These are phyloP conservation scores for Filobasidium uniguttulatum DNA, from an alignment of 1,284 basidiomycete genomes.

Conservation along the genomic window DNA sequence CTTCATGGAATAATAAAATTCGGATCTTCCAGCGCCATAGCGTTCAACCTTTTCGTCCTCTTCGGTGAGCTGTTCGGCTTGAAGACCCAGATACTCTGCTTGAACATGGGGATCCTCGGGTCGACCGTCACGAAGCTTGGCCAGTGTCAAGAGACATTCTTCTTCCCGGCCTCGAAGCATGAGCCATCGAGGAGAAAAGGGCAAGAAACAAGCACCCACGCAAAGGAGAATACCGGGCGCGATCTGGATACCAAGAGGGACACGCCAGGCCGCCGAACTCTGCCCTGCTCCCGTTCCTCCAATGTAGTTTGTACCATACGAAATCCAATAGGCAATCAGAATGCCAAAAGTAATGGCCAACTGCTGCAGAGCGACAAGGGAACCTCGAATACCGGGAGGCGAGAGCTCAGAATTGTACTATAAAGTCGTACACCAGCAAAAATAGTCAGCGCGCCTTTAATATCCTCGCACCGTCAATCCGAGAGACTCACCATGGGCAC, in stretches of 20 bases:
- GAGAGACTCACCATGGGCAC: slow-evolving; percentile 25
- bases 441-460: too few species aligned
- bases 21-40: slow-evolving; percentile 29
- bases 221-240: slow-evolving; percentile 57
- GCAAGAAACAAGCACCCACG: slow-evolving; percentile 36
- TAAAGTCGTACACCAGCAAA: background rate
- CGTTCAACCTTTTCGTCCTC: slow-evolving; percentile 42
- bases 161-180: slow-evolving; percentile 54
- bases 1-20: slow-evolving; percentile 20
- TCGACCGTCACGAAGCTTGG: slow-evolving; percentile 46
- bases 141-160: slow-evolving; percentile 53
- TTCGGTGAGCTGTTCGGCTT: slow-evolving; percentile 61
- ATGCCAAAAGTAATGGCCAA: slow-evolving; percentile 52
- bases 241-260: slow-evolving; percentile 61
- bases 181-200: slow-evolving; percentile 48
- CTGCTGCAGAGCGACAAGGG: slow-evolving; percentile 66
- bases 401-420: slow-evolving; percentile 60
- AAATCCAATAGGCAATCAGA: slow-evolving; percentile 59
- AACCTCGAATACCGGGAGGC: slow-evolving; percentile 67
- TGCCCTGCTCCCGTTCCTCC: slow-evolving; percentile 30
- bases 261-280: slow-evolving; percentile 54
- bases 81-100: slow-evolving; percentile 70
- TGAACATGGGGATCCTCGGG: slow-evolving; percentile 52
- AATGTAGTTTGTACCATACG: slow-evolving; percentile 46
- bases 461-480: background rate